phyloP scores from a whole-genome alignment of 1,284 basidiomycete genomes.

The Austroboletus novae-zelandiae region DNA sequence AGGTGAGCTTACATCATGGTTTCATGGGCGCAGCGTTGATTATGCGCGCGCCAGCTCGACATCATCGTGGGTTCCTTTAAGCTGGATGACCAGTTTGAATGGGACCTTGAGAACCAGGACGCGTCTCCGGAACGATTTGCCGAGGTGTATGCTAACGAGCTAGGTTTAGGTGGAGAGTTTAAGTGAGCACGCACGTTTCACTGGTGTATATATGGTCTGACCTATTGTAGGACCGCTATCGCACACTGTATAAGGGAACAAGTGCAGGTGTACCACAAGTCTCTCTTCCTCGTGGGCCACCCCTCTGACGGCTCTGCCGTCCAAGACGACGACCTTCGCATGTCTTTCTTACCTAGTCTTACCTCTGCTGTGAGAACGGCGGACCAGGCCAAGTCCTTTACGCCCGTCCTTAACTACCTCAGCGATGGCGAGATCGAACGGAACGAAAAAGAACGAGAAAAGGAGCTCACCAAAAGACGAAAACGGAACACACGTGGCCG shows the following conservation, averaged over 20 bases:
- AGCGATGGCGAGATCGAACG: constrained; percentile 86
- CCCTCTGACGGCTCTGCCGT: constrained; percentile 77
- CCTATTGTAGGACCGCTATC: constrained; percentile 78
- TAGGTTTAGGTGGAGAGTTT: constrained; percentile 93
- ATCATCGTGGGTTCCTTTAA: constrained; percentile 94
- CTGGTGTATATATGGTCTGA: constrained; percentile 8
- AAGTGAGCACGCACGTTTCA: constrained; percentile 53
- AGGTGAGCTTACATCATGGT: constrained; percentile 51
- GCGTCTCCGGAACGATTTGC: constrained; percentile 94
- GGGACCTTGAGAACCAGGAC: constrained; percentile 84
- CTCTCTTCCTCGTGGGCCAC: constrained; percentile 89
- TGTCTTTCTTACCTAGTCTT: constrained; percentile 84
- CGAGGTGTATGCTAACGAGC: constrained; percentile 80
- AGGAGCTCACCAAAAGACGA: constrained; percentile 81
- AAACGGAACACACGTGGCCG: constrained; percentile 88
- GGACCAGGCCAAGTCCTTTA: constrained; percentile 77
- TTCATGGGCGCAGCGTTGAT: constrained; percentile 5
- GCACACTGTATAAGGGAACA: constrained; percentile 97
- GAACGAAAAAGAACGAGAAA: constrained; percentile 91
- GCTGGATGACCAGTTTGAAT: constrained; percentile 97
- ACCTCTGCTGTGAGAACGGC: constrained; percentile 67
- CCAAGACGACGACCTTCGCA: constrained; percentile 89
- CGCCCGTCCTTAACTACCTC: constrained; percentile 87
- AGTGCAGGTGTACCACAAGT: constrained; percentile 88
- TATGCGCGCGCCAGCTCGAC: constrained; percentile 64